Conservation (phyloP, 805 yeast species). For the Candida peoriensis region DNA sequence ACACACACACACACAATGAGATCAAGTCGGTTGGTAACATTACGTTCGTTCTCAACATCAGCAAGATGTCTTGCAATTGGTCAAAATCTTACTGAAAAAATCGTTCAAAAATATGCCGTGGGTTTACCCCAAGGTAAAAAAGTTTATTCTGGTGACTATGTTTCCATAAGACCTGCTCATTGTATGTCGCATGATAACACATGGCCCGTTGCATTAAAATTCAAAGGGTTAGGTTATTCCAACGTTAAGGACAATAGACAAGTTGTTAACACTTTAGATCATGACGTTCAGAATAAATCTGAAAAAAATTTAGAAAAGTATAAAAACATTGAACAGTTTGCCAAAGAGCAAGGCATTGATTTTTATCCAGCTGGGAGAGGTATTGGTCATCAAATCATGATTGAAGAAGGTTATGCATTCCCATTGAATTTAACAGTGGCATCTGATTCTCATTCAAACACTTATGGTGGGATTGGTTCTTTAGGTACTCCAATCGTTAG, state of each 20-base stretch:
- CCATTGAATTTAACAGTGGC: slow-evolving; percentile 93
- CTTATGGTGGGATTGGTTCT: slow-evolving; percentile 95
- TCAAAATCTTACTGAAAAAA: slow-evolving; percentile 93
- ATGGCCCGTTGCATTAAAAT: slow-evolving; percentile 98
- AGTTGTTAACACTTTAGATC: slow-evolving; percentile 94
- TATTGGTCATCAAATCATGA: slow-evolving; percentile 98
- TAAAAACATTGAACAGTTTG: slow-evolving; percentile 82
- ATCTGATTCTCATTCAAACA: slow-evolving; percentile 95
- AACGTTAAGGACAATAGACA: slow-evolving; percentile 80
- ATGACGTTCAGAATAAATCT: slow-evolving; percentile 91
- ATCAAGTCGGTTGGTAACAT: slow-evolving; percentile 5
- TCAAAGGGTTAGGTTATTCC: slow-evolving; percentile 90
- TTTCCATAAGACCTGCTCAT: slow-evolving; percentile 89
- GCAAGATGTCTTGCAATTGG: slow-evolving; percentile 16
- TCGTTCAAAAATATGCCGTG: slow-evolving; percentile 89
- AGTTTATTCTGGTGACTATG: slow-evolving; percentile 90
- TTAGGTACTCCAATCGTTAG: slow-evolving; percentile 97
- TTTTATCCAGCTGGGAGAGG: slow-evolving; percentile 99
- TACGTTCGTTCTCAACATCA: slow-evolving; percentile 20
- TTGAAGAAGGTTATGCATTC: slow-evolving; percentile 97
- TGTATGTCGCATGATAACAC: slow-evolving; percentile 99
- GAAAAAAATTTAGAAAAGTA: slow-evolving; percentile 89
- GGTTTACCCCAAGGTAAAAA: slow-evolving; percentile 70
- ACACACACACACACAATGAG: background rate
- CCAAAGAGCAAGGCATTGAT: slow-evolving; percentile 85